Evolutionary conservation across 805 yeast species (phyloP).

Genomic region (Candida broadrunensis): DNA sequence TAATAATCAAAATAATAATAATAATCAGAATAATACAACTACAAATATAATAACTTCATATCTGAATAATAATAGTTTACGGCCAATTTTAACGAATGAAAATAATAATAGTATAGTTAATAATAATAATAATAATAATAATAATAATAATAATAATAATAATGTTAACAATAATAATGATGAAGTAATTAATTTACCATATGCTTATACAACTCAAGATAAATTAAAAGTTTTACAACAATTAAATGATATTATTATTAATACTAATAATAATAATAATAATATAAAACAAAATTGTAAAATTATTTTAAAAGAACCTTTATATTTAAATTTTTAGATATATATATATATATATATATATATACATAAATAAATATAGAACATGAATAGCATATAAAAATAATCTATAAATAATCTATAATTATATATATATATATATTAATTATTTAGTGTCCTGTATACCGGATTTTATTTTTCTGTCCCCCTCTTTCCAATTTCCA

Average conservation of each 20-base stretch:
- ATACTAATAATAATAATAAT: slow-evolving; percentile 11
- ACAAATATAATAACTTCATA: not conserved
- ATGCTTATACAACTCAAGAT: slow-evolving; percentile 19
- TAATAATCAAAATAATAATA: slow-evolving; percentile 1
- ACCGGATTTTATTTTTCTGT: no score
- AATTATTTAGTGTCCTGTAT: no score
- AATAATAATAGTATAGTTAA: not conserved
- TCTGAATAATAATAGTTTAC: no score
- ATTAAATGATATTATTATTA: slow-evolving; percentile 13
- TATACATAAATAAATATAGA: no score
- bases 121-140: not conserved
- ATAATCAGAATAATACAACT: slow-evolving; percentile 2
- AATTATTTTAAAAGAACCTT: slow-evolving; percentile 14
- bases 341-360: no score
- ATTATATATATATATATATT: no score
- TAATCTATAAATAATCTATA: no score
- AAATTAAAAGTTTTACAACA: slow-evolving; percentile 19
- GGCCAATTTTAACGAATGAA: not conserved
- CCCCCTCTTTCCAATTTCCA: no score
- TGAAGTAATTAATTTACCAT: slow-evolving; percentile 14
- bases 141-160: not conserved
- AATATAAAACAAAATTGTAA: slow-evolving; percentile 13
- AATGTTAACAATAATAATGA: slow-evolving; percentile 6
- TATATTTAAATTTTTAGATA: slow-evolving; percentile 21
- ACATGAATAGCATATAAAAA: no score